Base-by-base conservation (phyloP, 1,139 yeast genomes). In the Saccharomycopsis crataegensis region DNA sequence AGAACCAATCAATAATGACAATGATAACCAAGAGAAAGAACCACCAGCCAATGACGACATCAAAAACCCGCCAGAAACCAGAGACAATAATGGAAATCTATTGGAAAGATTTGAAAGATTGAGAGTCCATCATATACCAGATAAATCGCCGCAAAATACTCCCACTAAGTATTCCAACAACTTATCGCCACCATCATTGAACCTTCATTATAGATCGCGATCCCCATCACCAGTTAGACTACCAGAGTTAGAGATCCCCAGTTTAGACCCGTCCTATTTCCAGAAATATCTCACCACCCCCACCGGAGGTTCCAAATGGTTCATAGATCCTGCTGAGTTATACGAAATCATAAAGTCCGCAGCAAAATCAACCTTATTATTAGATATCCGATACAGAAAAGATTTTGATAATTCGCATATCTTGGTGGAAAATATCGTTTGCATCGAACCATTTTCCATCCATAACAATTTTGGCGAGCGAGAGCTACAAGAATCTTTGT, bases 381-480 rank as follows among this genome's bases (percentile, higher is more conserved):
- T 90, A 28, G 97, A 90, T 64, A 75, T 82, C 46, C 73, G 96
- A 58, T 72, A 81, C 12, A 70, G 83, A 46, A 72, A 73, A 31
- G 82, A 78, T 45, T 87, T 76, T 65, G 75, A 78, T 47, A 72
- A 71, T 51, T 76, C 78, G 43, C 96, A 85, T 64, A 79, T 90
- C 37, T 73, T 75, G 22, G 69, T 75, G 40, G 65, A 70, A 1
- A 77, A 83, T 49, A 67, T 83, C 8, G 76, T 86, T 16, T 85
- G 90, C 64, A 77, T 89, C 12, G 95, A 86, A 55, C 96, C 96
- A 0, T 69, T 79, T 4, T 72, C 80, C 6, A 67, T 78, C 43
- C 67, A 75, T 33, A 66, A 70, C 2, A 68, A 70, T 8, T 71
- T 76, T 58, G 73, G 76, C 1, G 91, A 84, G 61, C 71, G 68